phyloP scores from a whole-genome alignment of 225 moss, liverwort and hornwort species.

The Physcomitrellopsis africana region DNA sequence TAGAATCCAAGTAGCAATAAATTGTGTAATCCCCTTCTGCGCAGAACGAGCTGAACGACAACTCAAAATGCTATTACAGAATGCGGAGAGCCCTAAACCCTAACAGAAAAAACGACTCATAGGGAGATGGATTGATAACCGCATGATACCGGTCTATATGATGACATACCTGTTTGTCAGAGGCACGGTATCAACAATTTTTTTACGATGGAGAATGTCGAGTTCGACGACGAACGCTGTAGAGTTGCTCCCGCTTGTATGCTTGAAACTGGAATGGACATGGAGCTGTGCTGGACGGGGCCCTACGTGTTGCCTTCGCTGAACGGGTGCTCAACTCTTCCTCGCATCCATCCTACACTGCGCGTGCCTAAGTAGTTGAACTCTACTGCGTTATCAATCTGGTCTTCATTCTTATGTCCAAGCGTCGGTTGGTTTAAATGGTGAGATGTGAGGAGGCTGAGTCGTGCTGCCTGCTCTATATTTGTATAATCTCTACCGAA shows the following conservation, averaged over 20 bases:
- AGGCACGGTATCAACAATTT: no score
- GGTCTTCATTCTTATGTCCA: neutral
- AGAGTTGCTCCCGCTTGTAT: conserved; percentile 5
- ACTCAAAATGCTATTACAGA: no score
- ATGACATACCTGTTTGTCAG: no score
- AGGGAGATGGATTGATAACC: no score
- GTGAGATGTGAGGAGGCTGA: no score
- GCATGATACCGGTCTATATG: no score
- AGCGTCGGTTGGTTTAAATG: neutral
- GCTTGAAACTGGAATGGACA: conserved; percentile 40
- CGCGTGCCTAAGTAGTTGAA: neutral
- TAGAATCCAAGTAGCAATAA: neutral
- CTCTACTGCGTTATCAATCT: neutral
- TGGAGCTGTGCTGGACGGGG: conserved; percentile 53
- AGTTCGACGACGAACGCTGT: neutral
- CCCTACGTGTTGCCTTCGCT: conserved; percentile 40
- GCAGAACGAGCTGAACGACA: neutral
- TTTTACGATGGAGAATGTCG: neutral
- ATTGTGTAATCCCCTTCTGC: neutral
- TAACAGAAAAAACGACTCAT: conserved; percentile 31
- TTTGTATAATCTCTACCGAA: no score
- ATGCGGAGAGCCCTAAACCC: conserved; percentile 33
- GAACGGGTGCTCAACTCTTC: conserved; percentile 30
- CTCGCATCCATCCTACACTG: neutral
- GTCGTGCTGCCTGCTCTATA: no score